Conservation (phyloP, 257 asterid species). For the Plantago major region DNA sequence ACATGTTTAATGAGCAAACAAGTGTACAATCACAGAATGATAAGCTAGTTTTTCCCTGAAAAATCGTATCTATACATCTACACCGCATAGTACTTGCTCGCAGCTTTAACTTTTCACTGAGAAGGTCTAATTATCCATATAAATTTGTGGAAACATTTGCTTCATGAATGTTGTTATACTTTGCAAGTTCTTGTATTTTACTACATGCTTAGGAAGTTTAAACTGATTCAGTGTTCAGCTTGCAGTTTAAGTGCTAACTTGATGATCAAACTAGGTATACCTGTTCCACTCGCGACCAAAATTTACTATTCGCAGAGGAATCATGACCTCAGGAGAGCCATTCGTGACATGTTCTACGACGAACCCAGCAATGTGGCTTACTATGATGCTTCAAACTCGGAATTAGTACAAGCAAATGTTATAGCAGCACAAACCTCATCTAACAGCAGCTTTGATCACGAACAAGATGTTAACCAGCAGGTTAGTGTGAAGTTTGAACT, state of each 20-base stretch:
- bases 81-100: too few species aligned
- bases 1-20: too few species aligned
- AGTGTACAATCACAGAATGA: too few species aligned
- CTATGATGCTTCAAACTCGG: slow-evolving; percentile 27
- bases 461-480: slow-evolving; percentile 43
- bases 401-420: slow-evolving; percentile 33
- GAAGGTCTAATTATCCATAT: too few species aligned
- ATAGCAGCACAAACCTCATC: slow-evolving; percentile 28
- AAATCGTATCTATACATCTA: too few species aligned
- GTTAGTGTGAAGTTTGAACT: slow-evolving; percentile 26
- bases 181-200: not conserved
- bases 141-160: too few species aligned
- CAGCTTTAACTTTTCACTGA: too few species aligned
- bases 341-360: slow-evolving; percentile 51
- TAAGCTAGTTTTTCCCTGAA: too few species aligned
- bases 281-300: slow-evolving; percentile 83
- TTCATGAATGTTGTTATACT: too few species aligned
- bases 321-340: slow-evolving; percentile 51
- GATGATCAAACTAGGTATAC: slow-evolving; percentile 45
- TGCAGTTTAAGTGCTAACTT: slow-evolving; percentile 17
- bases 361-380: slow-evolving; percentile 34
- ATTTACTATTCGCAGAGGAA: slow-evolving; percentile 67
- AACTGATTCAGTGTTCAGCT: slow-evolving; percentile 9
- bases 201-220: slow-evolving; percentile 6
- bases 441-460: slow-evolving; percentile 32